Conservation (phyloP, 208 protist species). For the Porcisia deanei region DNA sequence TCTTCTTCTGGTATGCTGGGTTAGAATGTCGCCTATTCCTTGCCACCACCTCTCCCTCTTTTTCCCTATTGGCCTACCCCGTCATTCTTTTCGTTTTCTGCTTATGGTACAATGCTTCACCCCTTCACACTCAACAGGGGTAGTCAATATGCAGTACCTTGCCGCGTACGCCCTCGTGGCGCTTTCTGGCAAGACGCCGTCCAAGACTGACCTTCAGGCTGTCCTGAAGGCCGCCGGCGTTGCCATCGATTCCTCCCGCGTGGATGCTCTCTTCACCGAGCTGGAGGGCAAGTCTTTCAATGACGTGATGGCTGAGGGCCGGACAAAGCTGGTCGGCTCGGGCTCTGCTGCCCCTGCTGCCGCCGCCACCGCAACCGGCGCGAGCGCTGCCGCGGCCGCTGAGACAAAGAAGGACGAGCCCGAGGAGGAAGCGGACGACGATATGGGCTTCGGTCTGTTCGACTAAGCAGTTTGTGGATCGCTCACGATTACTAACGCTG, state of each 20-base stretch:
- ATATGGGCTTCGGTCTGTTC: conserved; percentile 92
- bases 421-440: conserved; percentile 88
- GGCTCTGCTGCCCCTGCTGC: conserved; percentile 49
- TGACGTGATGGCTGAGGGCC: conserved; percentile 82
- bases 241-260: conserved; percentile 66
- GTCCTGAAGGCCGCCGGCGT: conserved; percentile 90
- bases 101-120: no score
- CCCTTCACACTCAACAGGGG: no score
- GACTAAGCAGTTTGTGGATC: conserved; percentile 50
- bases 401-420: conserved; percentile 52
- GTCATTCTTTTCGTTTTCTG: no score
- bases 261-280: conserved; percentile 76
- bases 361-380: conserved; percentile 34
- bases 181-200: conserved; percentile 83
- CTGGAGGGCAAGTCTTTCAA: conserved; percentile 93
- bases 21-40: no score
- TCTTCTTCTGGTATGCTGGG: no score
- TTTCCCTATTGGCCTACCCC: no score
- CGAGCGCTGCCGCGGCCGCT: conserved; percentile 49
- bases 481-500: not conserved
- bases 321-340: conserved; percentile 82
- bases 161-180: conserved; percentile 92
- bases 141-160: conserved; percentile 86
- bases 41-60: no score
- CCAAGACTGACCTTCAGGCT: conserved; percentile 83